phyloP scores from a whole-genome alignment of 257 asterid species.

The Lantana camara region DNA sequence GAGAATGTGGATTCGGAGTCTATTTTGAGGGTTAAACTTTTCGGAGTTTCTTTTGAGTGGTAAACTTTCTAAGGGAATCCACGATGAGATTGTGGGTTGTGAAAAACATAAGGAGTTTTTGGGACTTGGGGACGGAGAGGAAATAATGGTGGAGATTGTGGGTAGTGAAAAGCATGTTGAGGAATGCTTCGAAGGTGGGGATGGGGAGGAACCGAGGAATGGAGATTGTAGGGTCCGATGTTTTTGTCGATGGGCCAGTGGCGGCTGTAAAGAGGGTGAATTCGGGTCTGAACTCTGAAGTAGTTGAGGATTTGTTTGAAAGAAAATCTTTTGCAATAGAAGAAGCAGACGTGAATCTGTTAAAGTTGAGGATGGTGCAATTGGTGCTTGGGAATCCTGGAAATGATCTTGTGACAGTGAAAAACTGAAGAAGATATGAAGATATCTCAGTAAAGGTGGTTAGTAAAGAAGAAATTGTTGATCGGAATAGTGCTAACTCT shows the following conservation, averaged over 20 bases:
- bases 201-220: conserved; percentile 78
- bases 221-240: conserved; percentile 88
- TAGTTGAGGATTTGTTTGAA: conserved; percentile 38
- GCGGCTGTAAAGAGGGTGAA: conserved; percentile 44
- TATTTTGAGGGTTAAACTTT: no score
- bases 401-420: not conserved
- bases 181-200: no score
- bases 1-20: no score
- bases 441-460: conserved; percentile 23
- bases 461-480: conserved; percentile 30
- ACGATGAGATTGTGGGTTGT: no score
- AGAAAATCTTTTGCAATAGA: conserved; percentile 24
- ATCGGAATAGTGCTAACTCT: conserved; percentile 24
- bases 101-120: conserved; percentile 44
- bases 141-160: no score
- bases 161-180: no score
- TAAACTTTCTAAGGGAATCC: no score
- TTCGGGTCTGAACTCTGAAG: conserved; percentile 29
- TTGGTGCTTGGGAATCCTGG: conserved; percentile 16
- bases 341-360: conserved; percentile 32
- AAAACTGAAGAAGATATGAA: conserved; percentile 20
- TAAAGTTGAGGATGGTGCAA: conserved; percentile 24
- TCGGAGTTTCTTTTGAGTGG: no score
- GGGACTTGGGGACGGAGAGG: conserved; percentile 53
- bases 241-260: conserved; percentile 72